phyloP scores from a whole-genome alignment of 352 stramenopile species.

The Phytophthora lateralis region DNA sequence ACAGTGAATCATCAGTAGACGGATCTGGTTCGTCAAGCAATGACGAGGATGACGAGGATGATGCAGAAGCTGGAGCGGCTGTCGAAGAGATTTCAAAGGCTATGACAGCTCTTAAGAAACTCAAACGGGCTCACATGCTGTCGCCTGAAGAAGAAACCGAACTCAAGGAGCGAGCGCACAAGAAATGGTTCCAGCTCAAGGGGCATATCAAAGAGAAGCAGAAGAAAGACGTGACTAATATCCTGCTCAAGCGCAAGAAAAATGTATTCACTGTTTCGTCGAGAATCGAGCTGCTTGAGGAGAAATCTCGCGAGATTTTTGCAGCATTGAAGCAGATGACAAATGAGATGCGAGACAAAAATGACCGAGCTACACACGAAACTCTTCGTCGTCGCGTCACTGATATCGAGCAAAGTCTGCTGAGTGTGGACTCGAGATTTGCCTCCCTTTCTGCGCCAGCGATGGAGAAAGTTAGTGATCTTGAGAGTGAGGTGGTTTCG shows the following conservation, averaged over 20 bases:
- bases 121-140: slow-evolving; percentile 66
- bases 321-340: slow-evolving; percentile 68
- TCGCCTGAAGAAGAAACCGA: slow-evolving; percentile 62
- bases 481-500: slow-evolving; percentile 42
- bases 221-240: slow-evolving; percentile 77
- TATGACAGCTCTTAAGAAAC: slow-evolving; percentile 69
- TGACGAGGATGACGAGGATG: slow-evolving; percentile 15
- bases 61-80: slow-evolving; percentile 18
- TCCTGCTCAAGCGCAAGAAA: slow-evolving; percentile 80
- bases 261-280: slow-evolving; percentile 81
- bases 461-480: slow-evolving; percentile 51
- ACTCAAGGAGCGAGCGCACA: slow-evolving; percentile 62
- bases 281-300: slow-evolving; percentile 71
- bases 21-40: slow-evolving; percentile 14
- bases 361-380: slow-evolving; percentile 46
- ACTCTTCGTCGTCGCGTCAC: slow-evolving; percentile 55
- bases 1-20: slow-evolving; percentile 14
- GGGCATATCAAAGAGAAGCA: slow-evolving; percentile 79
- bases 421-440: slow-evolving; percentile 52
- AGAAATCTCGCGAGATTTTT: slow-evolving; percentile 74
- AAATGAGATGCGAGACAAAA: slow-evolving; percentile 62
- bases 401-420: slow-evolving; percentile 57
- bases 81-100: slow-evolving; percentile 56
- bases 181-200: slow-evolving; percentile 77
- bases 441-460: slow-evolving; percentile 39